phyloP scores from a whole-genome alignment of 441 rosid species.

The Rhodomyrtus psidioides region DNA sequence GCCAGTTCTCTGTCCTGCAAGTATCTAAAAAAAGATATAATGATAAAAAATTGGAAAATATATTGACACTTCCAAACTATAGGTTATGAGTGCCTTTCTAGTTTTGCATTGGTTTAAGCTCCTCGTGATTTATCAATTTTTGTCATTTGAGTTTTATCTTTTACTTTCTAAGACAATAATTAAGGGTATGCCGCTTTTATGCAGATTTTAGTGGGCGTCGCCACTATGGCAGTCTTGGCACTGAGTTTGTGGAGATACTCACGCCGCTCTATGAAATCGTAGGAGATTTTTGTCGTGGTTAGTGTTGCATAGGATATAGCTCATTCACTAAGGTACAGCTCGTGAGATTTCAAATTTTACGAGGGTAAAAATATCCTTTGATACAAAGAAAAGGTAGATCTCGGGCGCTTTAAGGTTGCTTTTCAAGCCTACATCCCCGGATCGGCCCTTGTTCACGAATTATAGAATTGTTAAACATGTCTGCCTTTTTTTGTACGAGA shows the following conservation, averaged over 20 bases:
- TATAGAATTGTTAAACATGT: not conserved
- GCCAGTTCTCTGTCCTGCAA: not conserved
- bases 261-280: conserved; percentile 23
- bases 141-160: not conserved
- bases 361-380: not conserved
- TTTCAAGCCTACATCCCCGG: not conserved
- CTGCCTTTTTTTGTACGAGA: not conserved
- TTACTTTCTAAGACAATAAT: not conserved
- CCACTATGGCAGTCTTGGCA: conserved; percentile 42
- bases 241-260: conserved; percentile 67
- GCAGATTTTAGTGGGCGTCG: conserved; percentile 61
- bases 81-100: not conserved
- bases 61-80: not conserved
- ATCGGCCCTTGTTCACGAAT: not conserved
- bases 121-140: not conserved
- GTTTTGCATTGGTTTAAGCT: not conserved
- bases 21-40: not conserved
- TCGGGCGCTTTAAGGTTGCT: not conserved
- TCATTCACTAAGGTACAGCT: not conserved
- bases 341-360: not conserved
- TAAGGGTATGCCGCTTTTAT: not conserved
- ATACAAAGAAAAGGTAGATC: not conserved
- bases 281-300: not conserved
- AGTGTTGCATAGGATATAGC: not conserved
- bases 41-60: not conserved